These are phyloP conservation scores for Parmelia sp. DNA, from an alignment of 495 filamentous ascomycete genomes.

Conservation along the genomic window DNA sequence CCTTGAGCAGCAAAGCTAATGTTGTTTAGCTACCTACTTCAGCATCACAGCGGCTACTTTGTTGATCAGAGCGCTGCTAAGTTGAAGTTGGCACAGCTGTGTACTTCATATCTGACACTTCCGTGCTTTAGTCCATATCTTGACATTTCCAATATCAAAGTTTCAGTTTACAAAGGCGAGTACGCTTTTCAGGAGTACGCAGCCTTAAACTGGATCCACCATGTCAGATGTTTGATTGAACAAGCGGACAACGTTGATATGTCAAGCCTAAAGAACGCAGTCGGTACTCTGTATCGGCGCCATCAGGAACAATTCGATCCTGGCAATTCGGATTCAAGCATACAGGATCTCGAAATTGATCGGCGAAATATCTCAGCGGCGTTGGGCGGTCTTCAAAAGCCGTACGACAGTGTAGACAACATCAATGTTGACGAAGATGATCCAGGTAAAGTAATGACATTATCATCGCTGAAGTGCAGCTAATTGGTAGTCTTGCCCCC, in stretches of 20 bases:
- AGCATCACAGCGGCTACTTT: constrained; percentile 21
- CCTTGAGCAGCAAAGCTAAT: neutral
- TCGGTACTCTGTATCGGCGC: neutral
- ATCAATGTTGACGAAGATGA: neutral
- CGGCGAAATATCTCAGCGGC: no score
- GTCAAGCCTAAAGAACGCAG: constrained; percentile 1
- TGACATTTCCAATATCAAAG: neutral
- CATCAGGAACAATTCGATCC: neutral
- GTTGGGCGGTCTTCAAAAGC: neutral
- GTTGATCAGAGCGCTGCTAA: constrained; percentile 20
- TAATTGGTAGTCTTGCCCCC: neutral
- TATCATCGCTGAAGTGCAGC: neutral
- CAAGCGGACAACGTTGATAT: neutral
- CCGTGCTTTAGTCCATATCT: constrained; percentile 18
- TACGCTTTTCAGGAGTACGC: constrained; percentile 23
- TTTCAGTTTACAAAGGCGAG: constrained; percentile 4
- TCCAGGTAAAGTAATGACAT: neutral
- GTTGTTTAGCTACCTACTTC: constrained; percentile 21
- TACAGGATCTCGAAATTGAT: neutral
- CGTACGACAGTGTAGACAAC: neutral
- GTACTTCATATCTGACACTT: constrained; percentile 27
- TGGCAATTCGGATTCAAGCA: neutral
- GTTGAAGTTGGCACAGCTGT: constrained; percentile 21
- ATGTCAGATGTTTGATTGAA: neutral
- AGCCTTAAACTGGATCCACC: constrained; percentile 16